Evolutionary conservation across 2,329 filamentous ascomycete species (phyloP), one percentile per base, ranked within the genome.

Genomic region (Neobulgaria alba): DNA sequence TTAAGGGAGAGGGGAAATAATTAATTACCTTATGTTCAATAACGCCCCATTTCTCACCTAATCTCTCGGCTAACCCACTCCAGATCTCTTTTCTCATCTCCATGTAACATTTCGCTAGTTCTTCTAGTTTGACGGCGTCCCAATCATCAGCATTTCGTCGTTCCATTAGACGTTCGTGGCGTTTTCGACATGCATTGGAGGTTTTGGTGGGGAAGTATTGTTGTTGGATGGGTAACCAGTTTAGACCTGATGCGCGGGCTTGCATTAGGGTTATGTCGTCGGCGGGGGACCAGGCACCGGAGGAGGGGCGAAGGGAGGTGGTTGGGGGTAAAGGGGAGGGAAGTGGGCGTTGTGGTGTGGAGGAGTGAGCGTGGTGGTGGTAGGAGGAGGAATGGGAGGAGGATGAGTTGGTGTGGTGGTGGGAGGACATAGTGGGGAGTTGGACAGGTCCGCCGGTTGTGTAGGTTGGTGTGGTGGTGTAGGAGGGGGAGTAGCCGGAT

Each of bases 121-220:
- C 69, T 59, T 90, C 83, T 17, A 89, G 68, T 66, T 85, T 85
- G 51, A 79, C 69, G 15, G 74, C 74, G 54, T 90, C 84, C 81
- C 85, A 92, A 55, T 89, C 82, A 43, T 58, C 69, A 58, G 42
- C 59, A 49, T 43, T 55, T 3, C 51, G 72, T 50, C 81, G 77
- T 64, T 90, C 83, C 71, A 90, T 80, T 50, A 94, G 67, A 30
- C 87, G 74, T 64, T 94, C 87, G 56, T 93, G 86, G 41, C 87
- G 77, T 66, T 94, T 94, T 49, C 87, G 84, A 64, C 87, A 94
- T 14, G 88, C 88, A 60, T 60, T 60, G 2, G 57, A 67, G 7
- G 76, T 78, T 67, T 94, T 94, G 59, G 65, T 71, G 1, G 81
- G 82, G 60, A 94, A 94, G 63, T 86, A 77, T 47, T 72, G 75